A percentile compares a stretch with the other conserved stretches of the same genome.
Evolutionary conservation across 495 filamentous ascomycete species (phyloP).

Genomic region (Lophiotrema nucula): DNA sequence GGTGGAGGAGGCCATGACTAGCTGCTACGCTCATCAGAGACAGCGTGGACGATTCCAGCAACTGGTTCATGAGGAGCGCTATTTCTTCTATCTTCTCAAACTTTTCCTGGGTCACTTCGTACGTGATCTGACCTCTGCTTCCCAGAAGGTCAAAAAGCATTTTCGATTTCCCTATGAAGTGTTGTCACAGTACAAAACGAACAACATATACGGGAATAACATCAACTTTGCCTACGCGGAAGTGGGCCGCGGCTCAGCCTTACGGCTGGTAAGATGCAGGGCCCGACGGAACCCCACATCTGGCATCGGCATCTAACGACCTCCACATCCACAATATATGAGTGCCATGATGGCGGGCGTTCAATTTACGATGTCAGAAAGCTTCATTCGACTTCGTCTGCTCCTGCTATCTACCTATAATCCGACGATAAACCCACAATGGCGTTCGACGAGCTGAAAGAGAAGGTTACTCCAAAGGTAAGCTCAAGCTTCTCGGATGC

Average conservation of each 20-base stretch:
- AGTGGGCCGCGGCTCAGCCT: neutral
- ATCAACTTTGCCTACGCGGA: too few species aligned
- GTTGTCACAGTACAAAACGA: too few species aligned
- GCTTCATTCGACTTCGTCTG: too few species aligned
- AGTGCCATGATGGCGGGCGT: neutral
- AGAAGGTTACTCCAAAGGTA: slow-evolving; percentile 26
- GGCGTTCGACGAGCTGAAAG: slow-evolving; percentile 29
- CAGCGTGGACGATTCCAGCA: too few species aligned
- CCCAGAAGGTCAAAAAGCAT: too few species aligned
- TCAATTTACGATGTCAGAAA: slow-evolving; percentile 1
- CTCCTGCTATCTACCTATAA: too few species aligned
- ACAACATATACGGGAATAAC: too few species aligned
- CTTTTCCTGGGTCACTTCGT: too few species aligned
- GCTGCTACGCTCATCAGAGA: neutral
- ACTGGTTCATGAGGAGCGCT: too few species aligned
- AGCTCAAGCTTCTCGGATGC: neutral
- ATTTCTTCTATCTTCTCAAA: too few species aligned
- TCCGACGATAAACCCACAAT: slow-evolving; percentile 20
- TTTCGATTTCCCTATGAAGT: too few species aligned
- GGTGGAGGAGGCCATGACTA: neutral
- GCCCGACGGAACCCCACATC: slow-evolving; percentile 14
- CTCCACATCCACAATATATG: slow-evolving; percentile 1
- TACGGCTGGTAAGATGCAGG: neutral
- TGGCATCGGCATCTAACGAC: neutral
- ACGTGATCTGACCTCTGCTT: too few species aligned